Conservation (phyloP, 768 basidiomycete genomes). For the Psilocybe sp. region DNA sequence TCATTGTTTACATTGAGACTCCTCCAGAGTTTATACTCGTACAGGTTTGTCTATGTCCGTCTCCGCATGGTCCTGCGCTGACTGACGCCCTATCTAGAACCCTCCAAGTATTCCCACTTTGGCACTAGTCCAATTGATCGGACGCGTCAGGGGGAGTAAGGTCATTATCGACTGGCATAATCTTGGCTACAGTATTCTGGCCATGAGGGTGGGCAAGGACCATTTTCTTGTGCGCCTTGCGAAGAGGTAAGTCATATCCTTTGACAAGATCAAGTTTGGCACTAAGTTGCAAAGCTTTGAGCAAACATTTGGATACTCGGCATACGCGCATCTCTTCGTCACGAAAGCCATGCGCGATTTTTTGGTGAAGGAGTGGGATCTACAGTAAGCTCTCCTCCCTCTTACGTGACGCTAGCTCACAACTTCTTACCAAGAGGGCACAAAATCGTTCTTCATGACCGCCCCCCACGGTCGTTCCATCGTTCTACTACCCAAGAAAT, state of each 20-base stretch:
- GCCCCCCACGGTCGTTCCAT: conserved; percentile 86
- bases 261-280: not conserved
- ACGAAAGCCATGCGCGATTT: conserved; percentile 81
- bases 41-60: conserved; percentile 55
- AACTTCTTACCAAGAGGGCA: conserved; percentile 52
- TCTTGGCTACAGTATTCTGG: conserved; percentile 90
- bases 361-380: conserved; percentile 68
- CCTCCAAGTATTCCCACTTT: conserved; percentile 96
- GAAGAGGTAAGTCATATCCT: conserved; percentile 50
- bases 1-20: conserved; percentile 57
- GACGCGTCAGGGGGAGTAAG: conserved; percentile 66
- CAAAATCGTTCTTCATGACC: conserved; percentile 81
- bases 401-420: not conserved
- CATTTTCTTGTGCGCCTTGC: conserved; percentile 76
- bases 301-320: conserved; percentile 68
- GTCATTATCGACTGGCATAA: conserved; percentile 99
- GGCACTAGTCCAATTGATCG: conserved; percentile 76
- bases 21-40: conserved; percentile 85
- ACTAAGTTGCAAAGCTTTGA: conserved; percentile 65
- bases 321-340: conserved; percentile 92
- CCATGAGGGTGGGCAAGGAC: conserved; percentile 66
- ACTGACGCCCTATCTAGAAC: conserved; percentile 52
- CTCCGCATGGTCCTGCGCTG: not conserved
- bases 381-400: conserved; percentile 53
- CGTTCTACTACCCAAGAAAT: conserved; percentile 64